These are phyloP conservation scores for Suillus bovinus DNA, from an alignment of 768 basidiomycete species.

Conservation along the genomic window DNA sequence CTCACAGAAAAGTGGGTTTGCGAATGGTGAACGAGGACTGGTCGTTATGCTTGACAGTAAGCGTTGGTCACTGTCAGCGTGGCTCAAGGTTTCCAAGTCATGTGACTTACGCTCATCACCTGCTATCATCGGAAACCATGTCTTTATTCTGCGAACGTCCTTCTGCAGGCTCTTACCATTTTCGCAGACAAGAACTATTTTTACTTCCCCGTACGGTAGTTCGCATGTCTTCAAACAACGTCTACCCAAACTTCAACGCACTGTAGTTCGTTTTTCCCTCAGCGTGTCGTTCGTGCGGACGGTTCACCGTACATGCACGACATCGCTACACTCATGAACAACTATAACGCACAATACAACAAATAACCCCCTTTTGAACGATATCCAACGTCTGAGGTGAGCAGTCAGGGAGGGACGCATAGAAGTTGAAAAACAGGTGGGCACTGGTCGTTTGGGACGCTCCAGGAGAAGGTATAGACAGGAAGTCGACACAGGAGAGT, in stretches of 20 bases:
- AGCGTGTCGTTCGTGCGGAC: constrained; percentile 83
- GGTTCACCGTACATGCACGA: constrained; percentile 87
- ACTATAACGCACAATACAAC: constrained; percentile 85
- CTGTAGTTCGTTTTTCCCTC: constrained; percentile 84
- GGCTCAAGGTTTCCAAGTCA: background rate
- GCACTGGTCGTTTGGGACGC: constrained; percentile 76
- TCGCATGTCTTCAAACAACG: constrained; percentile 82
- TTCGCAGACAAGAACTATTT: constrained; percentile 23
- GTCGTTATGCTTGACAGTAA: background rate
- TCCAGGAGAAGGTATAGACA: constrained; percentile 75
- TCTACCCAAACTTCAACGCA: constrained; percentile 69
- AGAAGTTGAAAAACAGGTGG: constrained; percentile 66
- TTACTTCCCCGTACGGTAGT: constrained; percentile 79
- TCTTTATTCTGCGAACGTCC: background rate
- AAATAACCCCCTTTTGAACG: constrained; percentile 87
- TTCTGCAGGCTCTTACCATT: background rate
- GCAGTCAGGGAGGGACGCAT: constrained; percentile 40
- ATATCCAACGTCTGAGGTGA: constrained; percentile 53
- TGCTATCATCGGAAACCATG: background rate
- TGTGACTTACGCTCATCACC: background rate
- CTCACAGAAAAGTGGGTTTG: background rate
- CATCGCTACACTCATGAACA: constrained; percentile 77
- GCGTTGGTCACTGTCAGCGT: too few relatives aligned
- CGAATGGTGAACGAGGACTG: background rate
- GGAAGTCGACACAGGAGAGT: constrained; percentile 38